Conservation (phyloP, 2,329 filamentous ascomycete genomes). For the Byssochlamys sp. region DNA sequence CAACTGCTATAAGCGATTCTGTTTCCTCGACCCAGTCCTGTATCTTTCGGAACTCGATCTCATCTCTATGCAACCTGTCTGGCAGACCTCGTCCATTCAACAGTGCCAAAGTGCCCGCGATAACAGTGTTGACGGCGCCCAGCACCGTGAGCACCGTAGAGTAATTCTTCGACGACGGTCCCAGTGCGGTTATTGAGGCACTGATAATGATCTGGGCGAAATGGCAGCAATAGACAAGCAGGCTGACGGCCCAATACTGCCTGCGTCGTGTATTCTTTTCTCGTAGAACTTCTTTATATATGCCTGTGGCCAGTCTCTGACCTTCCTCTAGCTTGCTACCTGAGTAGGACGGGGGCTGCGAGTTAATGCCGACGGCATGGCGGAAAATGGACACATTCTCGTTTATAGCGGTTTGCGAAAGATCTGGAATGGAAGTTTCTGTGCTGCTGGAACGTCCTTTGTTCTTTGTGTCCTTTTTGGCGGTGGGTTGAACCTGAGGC, state of each 20-base stretch:
- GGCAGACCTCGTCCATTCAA: conserved; percentile 45
- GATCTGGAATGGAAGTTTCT: background rate
- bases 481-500: background rate
- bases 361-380: conserved; percentile 7
- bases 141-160: conserved; percentile 50
- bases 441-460: background rate
- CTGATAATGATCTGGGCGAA: conserved; percentile 39
- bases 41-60: conserved; percentile 38
- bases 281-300: conserved; percentile 4
- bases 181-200: conserved; percentile 40
- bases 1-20: conserved; percentile 5
- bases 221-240: conserved; percentile 4
- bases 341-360: conserved; percentile 3
- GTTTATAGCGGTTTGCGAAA: background rate
- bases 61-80: conserved; percentile 39
- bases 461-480: background rate
- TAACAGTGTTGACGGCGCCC: conserved; percentile 53
- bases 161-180: conserved; percentile 36
- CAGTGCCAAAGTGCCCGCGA: conserved; percentile 53
- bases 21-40: conserved; percentile 47
- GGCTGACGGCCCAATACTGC: conserved; percentile 4
- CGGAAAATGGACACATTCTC: conserved; percentile 6
- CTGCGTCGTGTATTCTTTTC: conserved; percentile 1
- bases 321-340: conserved; percentile 7
- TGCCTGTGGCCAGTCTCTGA: conserved; percentile 2